These are phyloP conservation scores for Echinochloa phyllopogon DNA, from an alignment of 176 grass and related monocot genomes.

Conservation along the genomic window DNA sequence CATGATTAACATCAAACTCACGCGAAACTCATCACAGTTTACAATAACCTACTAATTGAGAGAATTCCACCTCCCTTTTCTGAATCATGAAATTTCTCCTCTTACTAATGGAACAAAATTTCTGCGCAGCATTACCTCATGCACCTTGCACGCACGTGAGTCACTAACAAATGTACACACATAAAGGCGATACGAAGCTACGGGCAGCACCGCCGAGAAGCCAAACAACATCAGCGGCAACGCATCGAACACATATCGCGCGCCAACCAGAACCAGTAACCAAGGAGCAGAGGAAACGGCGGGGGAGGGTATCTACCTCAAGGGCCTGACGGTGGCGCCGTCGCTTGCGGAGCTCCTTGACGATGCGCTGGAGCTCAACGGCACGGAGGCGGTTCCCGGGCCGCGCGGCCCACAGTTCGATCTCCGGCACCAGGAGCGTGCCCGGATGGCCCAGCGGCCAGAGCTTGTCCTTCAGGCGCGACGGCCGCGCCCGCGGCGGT, in stretches of 20 bases:
- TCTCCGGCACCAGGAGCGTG: conserved; percentile 64
- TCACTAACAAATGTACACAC: not conserved
- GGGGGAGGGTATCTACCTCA: conserved; percentile 53
- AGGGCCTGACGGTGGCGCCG: conserved; percentile 74
- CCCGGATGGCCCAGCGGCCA: conserved; percentile 74
- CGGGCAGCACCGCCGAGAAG: not conserved
- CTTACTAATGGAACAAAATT: not conserved
- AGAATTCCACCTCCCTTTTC: not conserved
- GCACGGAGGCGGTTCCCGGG: conserved; percentile 48
- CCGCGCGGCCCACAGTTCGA: conserved; percentile 70
- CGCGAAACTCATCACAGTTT: not conserved
- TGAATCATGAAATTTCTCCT: not conserved
- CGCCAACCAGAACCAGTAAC: not conserved
- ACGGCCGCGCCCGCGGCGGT: conserved; percentile 19
- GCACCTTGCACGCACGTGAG: not conserved
- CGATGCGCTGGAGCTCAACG: conserved; percentile 60
- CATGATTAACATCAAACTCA: not conserved
- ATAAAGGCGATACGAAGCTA: not conserved
- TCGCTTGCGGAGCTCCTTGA: conserved; percentile 67
- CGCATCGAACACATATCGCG: conserved; percentile 11
- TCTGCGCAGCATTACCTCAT: conserved; percentile 17
- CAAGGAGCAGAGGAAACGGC: not conserved
- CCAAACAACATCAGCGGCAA: not conserved
- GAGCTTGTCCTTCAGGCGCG: conserved; percentile 60
- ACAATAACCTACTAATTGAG: not conserved